Evolutionary conservation across 108 stramenopile species (phyloP).

Genomic region (Cyclostephanos tholiformis): DNA sequence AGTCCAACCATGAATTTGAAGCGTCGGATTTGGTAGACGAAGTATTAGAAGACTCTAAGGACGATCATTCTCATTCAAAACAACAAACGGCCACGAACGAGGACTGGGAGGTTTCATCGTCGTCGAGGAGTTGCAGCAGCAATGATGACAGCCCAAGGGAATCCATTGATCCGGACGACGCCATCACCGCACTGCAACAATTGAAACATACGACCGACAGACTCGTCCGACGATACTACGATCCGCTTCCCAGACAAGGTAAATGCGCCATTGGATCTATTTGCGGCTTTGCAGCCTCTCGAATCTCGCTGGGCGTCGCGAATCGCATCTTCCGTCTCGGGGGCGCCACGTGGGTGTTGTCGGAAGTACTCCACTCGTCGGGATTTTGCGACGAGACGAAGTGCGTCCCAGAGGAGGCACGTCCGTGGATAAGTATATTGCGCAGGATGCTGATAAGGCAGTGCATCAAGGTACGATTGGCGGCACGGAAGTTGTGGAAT

Average conservation of each 20-base stretch:
- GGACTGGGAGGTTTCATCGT: no score
- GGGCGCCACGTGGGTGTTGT: conserved; percentile 39
- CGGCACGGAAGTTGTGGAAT: conserved; percentile 26
- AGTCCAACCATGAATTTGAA: conserved; percentile 10
- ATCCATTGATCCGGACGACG: neutral
- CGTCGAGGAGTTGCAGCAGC: neutral
- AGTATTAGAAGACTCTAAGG: conserved; percentile 19
- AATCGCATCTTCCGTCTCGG: conserved; percentile 41
- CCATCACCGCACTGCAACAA: conserved; percentile 23
- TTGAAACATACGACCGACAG: conserved; percentile 21
- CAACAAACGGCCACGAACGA: neutral
- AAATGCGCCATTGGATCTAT: conserved; percentile 39
- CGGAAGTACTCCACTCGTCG: conserved; percentile 32
- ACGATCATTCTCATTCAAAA: neutral
- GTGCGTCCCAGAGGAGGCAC: conserved; percentile 40
- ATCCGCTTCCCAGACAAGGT: conserved; percentile 30
- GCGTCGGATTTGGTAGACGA: conserved; percentile 32
- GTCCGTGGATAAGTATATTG: conserved; percentile 40
- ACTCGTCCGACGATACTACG: conserved; percentile 26
- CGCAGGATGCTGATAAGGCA: conserved; percentile 18
- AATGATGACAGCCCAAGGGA: conserved; percentile 2
- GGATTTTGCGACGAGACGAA: conserved; percentile 38
- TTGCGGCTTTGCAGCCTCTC: conserved; percentile 32
- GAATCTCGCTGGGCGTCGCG: conserved; percentile 35
- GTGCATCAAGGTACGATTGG: conserved; percentile 20